phyloP scores from a whole-genome alignment of 495 filamentous ascomycete genomes.

The Pseudomonodictys pantanalensis region DNA sequence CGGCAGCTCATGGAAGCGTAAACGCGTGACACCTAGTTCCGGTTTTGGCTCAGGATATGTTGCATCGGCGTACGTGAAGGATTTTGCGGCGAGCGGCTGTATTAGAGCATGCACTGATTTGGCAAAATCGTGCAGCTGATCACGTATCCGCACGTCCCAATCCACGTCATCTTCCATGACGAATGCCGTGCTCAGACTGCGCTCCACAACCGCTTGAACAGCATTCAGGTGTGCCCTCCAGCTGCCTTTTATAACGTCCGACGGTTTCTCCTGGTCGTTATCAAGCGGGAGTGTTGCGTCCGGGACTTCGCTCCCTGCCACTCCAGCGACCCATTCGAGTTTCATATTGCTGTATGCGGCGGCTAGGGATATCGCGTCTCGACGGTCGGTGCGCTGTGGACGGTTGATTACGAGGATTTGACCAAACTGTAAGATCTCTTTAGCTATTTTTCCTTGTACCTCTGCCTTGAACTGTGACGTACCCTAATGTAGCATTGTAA shows the following conservation, averaged over 20 bases:
- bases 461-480: neutral
- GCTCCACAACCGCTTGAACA: constrained; percentile 30
- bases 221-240: constrained; percentile 47
- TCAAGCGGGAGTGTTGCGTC: neutral
- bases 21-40: neutral
- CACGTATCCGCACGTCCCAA: constrained; percentile 54
- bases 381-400: neutral
- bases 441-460: neutral
- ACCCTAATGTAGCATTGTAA: too few relatives aligned
- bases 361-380: neutral
- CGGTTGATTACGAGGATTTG: neutral
- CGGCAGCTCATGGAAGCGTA: constrained; percentile 31
- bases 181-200: constrained; percentile 49
- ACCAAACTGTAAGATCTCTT: neutral
- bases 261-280: neutral
- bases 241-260: constrained; percentile 24
- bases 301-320: neutral
- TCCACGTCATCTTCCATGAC: constrained; percentile 59
- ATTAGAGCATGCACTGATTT: constrained; percentile 41
- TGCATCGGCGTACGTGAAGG: constrained; percentile 20
- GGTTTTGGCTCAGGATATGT: constrained; percentile 1
- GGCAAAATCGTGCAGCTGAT: constrained; percentile 51
- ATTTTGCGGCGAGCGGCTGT: constrained; percentile 34
- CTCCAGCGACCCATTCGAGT: neutral
- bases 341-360: neutral